Evolutionary conservation across 192 early-diverging fungal genomes (phyloP), one percentile per base, ranked within the genome.

Genomic region (Backusella tarrabulga): DNA sequence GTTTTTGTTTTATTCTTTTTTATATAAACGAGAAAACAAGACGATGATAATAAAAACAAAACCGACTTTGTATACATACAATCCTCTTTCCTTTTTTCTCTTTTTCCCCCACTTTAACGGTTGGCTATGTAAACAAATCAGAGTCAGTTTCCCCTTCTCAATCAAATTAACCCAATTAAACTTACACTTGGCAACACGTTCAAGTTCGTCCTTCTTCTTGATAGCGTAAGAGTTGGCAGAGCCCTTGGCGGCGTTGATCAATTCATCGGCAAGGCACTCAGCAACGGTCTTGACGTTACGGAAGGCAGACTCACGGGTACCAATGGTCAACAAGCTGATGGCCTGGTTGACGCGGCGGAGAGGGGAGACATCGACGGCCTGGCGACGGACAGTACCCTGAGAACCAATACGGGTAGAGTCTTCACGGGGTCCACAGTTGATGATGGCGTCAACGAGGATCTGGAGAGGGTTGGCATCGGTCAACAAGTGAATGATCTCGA

Each of bases 231-330:
- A 97, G 93, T 99, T 99, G 86, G 97, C 96, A 72, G 96, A 97
- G 76, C 97, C 97, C 77, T 87, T 94, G 82, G 93, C 92, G 78
- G 97, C 97, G 90, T 99, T 98, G 90, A 98, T 98, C 80, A 99
- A 92, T 89, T 99, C 97, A 91, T 99, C 97, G 80, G 97, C 97
- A 74, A 98, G 92, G 90, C 97, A 98, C 89, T 99, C 97, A 79
- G 97, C 97, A 91, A 99, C 97, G 84, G 97, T 97, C 95, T 99
- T 99, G 89, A 96, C 91, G 93, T 99, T 99, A 84, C 96, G 95
- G 96, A 98, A 99, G 75, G 97, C 91, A 85, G 97, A 95, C 89
- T 97, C 97, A 86, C 97, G 94, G 81, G 97, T 93, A 70, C 97
- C 97, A 68, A 92, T 97, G 89, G 96, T 98, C 88, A 99, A 89